phyloP scores from a whole-genome alignment of 2,329 filamentous ascomycete genomes.

The Onygenales sp. region DNA sequence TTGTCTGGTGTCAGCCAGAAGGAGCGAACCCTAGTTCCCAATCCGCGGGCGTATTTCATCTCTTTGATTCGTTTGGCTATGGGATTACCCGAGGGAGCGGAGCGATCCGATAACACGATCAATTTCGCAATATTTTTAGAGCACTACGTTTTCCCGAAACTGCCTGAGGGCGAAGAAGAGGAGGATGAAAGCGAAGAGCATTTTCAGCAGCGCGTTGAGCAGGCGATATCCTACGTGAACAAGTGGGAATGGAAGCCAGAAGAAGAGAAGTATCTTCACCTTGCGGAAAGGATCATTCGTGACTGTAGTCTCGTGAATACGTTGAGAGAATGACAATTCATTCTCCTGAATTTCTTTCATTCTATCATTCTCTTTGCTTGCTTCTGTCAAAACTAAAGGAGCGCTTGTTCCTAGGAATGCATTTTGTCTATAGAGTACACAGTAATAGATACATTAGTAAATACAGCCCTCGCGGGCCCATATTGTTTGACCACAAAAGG shows the following conservation, averaged over 20 bases:
- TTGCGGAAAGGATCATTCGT: conserved; percentile 1
- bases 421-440: no score
- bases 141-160: conserved; percentile 1
- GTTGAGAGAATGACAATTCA: no score
- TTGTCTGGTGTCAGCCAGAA: neutral
- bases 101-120: neutral
- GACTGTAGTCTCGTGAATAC: neutral
- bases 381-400: no score
- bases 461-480: no score
- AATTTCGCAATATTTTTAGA: neutral
- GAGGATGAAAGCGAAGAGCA: conserved; percentile 4
- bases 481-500: no score
- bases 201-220: conserved; percentile 4
- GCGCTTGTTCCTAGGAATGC: no score
- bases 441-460: no score
- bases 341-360: no score
- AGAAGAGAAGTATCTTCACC: conserved; percentile 2
- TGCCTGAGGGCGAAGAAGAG: conserved; percentile 3
- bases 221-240: conserved; percentile 1
- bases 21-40: neutral
- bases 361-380: no score
- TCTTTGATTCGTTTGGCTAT: neutral
- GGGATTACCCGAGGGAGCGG: neutral
- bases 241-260: conserved; percentile 3
- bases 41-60: conserved; percentile 1